Evolutionary conservation across 176 grass and related monocot species (phyloP).

Genomic region (Calamus simplicifolius): DNA sequence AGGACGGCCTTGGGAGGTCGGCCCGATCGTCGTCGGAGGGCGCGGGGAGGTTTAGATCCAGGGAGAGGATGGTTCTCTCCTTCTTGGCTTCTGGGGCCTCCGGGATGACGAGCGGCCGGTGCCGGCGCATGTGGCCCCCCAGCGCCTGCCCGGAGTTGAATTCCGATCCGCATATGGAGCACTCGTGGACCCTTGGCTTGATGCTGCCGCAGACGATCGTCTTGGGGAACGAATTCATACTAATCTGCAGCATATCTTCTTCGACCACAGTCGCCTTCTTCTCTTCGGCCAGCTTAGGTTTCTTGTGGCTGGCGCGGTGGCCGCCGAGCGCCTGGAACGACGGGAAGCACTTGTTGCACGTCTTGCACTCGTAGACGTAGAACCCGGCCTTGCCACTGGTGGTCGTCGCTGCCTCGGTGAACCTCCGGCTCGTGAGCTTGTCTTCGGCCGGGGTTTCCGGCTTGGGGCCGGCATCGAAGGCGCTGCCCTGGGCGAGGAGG

Average conservation of each 20-base stretch:
- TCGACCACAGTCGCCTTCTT: neutral
- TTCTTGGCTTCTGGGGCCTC: constrained; percentile 31
- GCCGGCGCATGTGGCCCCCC: constrained; percentile 87
- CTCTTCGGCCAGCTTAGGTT: constrained; percentile 28
- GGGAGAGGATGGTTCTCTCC: constrained; percentile 54
- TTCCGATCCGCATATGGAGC: constrained; percentile 72
- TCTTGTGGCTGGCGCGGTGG: constrained; percentile 97
- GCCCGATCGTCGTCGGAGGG: constrained; percentile 16
- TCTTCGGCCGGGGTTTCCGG: neutral
- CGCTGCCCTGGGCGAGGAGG: constrained; percentile 37
- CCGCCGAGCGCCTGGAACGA: constrained; percentile 98
- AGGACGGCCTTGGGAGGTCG: neutral
- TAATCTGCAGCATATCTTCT: constrained; percentile 5
- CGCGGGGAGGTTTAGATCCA: constrained; percentile 88
- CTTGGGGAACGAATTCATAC: constrained; percentile 3
- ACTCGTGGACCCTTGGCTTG: constrained; percentile 54
- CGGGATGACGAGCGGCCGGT: constrained; percentile 48
- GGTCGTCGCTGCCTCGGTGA: constrained; percentile 7
- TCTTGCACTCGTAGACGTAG: constrained; percentile 82
- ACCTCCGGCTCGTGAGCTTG: constrained; percentile 32
- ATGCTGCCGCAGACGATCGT: neutral
- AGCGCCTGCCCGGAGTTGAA: constrained; percentile 89
- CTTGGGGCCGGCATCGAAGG: neutral
- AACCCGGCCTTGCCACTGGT: constrained; percentile 12
- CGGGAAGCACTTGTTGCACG: constrained; percentile 75